Percentiles rank a stretch among this genome's conserved stretches.
Evolutionary conservation across 441 rosid genomes (phyloP).

Genomic region (Adansonia rubrostipa): DNA sequence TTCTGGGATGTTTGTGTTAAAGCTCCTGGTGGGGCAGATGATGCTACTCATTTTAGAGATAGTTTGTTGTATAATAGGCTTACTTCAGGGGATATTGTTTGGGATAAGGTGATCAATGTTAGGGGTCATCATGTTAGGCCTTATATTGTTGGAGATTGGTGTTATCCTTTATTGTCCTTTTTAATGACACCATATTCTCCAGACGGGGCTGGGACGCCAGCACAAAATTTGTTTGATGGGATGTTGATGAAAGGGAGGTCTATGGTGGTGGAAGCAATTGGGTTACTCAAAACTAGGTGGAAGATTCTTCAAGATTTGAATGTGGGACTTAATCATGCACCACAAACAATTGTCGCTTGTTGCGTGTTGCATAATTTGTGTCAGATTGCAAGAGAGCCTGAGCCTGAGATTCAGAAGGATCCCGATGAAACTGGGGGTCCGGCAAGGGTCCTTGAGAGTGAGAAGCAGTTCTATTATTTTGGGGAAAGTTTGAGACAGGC

Average conservation of each 20-base stretch:
- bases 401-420: slow-evolving; percentile 86
- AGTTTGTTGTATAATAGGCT: slow-evolving; percentile 82
- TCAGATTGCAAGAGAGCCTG: slow-evolving; percentile 93
- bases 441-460: slow-evolving; percentile 77
- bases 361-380: slow-evolving; percentile 95
- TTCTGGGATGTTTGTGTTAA: slow-evolving; percentile 97
- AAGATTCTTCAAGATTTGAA: slow-evolving; percentile 91
- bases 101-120: slow-evolving; percentile 79
- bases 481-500: slow-evolving; percentile 93
- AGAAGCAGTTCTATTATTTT: slow-evolving; percentile 75
- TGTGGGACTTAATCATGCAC: slow-evolving; percentile 87
- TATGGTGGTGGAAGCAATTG: slow-evolving; percentile 87
- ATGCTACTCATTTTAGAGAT: slow-evolving; percentile 81
- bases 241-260: slow-evolving; percentile 98
- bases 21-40: slow-evolving; percentile 83
- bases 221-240: slow-evolving; percentile 87
- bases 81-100: slow-evolving; percentile 78
- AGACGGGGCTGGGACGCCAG: slow-evolving; percentile 73
- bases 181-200: slow-evolving; percentile 92
- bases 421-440: slow-evolving; percentile 76
- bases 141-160: slow-evolving; percentile 93
- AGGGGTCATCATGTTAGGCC: slow-evolving; percentile 90
- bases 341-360: slow-evolving; percentile 95
- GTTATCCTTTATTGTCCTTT: slow-evolving; percentile 79
- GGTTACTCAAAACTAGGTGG: slow-evolving; percentile 89